Conservation (phyloP, 1,284 basidiomycete species). For the Tilletiaria anomala region DNA sequence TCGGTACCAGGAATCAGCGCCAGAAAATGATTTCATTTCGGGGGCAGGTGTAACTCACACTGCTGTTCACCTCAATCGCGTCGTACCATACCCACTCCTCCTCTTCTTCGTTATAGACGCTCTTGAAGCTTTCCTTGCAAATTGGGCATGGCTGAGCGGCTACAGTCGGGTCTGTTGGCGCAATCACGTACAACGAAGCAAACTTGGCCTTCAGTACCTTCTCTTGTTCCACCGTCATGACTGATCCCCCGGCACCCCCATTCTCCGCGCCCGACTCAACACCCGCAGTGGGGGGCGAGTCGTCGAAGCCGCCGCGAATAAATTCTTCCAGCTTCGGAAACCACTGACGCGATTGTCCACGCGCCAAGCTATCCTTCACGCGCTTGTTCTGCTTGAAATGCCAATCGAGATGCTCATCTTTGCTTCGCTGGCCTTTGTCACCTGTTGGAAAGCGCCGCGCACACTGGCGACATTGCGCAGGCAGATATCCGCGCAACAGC, state of each 20-base stretch:
- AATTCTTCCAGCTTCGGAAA: conserved; percentile 65
- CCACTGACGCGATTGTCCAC: conserved; percentile 85
- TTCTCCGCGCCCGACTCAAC: conserved; percentile 11
- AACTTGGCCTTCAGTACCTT: conserved; percentile 49
- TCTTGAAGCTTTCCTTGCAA: conserved; percentile 85
- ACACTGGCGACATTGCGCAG: conserved; percentile 84
- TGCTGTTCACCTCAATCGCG: conserved; percentile 62
- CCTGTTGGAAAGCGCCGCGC: conserved; percentile 69
- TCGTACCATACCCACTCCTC: conserved; percentile 99
- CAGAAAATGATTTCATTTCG: background rate
- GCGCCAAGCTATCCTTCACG: conserved; percentile 63
- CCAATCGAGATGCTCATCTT: conserved; percentile 88
- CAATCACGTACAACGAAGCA: conserved; percentile 51
- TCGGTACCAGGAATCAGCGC: background rate
- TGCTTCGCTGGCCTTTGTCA: conserved; percentile 54
- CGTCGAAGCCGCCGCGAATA: conserved; percentile 13
- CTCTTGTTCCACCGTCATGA: conserved; percentile 52
- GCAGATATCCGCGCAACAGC: conserved; percentile 45
- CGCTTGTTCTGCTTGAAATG: conserved; percentile 90
- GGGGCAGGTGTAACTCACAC: background rate
- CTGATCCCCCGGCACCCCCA: background rate
- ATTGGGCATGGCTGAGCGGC: conserved; percentile 82
- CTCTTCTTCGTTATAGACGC: conserved; percentile 86
- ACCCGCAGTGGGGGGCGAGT: conserved; percentile 11
- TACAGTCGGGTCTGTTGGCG: conserved; percentile 59